Percentiles rank a stretch among this genome's conserved stretches.
Evolutionary conservation across 306 rosid genomes (phyloP).

Genomic region (Trifolium subterraneum): DNA sequence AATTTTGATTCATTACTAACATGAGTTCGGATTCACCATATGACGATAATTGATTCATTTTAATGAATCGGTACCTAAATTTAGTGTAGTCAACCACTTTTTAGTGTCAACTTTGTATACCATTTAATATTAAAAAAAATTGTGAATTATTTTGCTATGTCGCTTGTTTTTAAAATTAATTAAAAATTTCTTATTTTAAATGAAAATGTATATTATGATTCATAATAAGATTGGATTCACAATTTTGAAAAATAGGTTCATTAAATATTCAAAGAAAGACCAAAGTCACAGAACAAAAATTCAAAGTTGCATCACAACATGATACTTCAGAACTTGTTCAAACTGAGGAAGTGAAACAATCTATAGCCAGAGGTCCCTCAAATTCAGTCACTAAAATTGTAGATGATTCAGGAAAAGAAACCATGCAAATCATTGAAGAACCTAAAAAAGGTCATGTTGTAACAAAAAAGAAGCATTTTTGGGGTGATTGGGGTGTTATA

Average conservation of each 20-base stretch:
- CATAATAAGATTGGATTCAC: neutral
- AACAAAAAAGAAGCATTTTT: slow-evolving; percentile 18
- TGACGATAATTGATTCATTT: too few relatives aligned
- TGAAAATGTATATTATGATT: neutral
- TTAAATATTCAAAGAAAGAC: neutral
- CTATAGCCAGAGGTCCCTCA: neutral
- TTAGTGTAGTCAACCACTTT: too few relatives aligned
- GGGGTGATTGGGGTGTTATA: slow-evolving; percentile 34
- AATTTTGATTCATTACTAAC: neutral
- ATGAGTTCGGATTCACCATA: too few relatives aligned
- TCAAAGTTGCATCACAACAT: neutral
- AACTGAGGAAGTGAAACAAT: neutral
- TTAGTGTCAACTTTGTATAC: too few relatives aligned
- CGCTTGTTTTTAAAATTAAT: too few relatives aligned
- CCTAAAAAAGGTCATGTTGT: slow-evolving; percentile 17
- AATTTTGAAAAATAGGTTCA: neutral
- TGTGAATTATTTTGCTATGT: too few relatives aligned
- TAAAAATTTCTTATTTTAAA: neutral
- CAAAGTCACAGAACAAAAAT: neutral
- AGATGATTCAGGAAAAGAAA: slow-evolving; percentile 33
- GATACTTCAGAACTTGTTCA: slow-evolving; percentile 19
- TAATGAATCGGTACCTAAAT: too few relatives aligned
- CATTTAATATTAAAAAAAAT: neutral
- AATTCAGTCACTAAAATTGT: neutral
- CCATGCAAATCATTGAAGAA: neutral